These are phyloP conservation scores for Boehmeria nivea DNA, from an alignment of 306 rosid genomes.

Conservation along the genomic window DNA sequence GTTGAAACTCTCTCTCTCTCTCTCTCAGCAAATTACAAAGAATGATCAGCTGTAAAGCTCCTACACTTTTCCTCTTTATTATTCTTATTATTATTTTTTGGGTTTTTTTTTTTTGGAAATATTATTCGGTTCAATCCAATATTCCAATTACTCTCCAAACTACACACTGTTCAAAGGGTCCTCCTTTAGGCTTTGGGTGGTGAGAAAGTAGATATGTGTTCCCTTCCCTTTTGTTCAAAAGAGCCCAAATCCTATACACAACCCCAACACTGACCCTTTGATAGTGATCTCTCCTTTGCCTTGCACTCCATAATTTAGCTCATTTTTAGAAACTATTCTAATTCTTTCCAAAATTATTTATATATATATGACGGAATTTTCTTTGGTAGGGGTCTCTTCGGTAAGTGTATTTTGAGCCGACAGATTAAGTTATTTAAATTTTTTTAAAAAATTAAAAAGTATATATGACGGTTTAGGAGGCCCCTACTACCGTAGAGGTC, in stretches of 20 bases:
- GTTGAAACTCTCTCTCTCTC: too few relatives aligned
- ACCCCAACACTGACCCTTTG: conserved; percentile 5
- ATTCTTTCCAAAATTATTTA: too few relatives aligned
- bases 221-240: conserved; percentile 5
- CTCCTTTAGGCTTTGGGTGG: conserved; percentile 24
- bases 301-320: not conserved
- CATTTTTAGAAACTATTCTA: too few relatives aligned
- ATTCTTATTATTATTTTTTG: too few relatives aligned
- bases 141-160: not conserved
- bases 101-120: not conserved
- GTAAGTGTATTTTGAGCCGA: too few relatives aligned
- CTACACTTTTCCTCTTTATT: not conserved
- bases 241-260: conserved; percentile 9
- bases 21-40: not conserved
- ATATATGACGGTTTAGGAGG: too few relatives aligned
- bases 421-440: too few relatives aligned
- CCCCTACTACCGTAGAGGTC: too few relatives aligned
- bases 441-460: too few relatives aligned
- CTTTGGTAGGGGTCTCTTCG: too few relatives aligned
- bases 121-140: conserved; percentile 5
- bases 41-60: conserved; percentile 21
- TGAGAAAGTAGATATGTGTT: conserved; percentile 19
- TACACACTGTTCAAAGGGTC: conserved; percentile 4
- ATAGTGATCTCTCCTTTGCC: conserved; percentile 1
- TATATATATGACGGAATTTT: too few relatives aligned